Evolutionary conservation across 176 grass and related monocot species (phyloP), one percentile per base, ranked within the genome.

Genomic region (Avena eriantha): DNA sequence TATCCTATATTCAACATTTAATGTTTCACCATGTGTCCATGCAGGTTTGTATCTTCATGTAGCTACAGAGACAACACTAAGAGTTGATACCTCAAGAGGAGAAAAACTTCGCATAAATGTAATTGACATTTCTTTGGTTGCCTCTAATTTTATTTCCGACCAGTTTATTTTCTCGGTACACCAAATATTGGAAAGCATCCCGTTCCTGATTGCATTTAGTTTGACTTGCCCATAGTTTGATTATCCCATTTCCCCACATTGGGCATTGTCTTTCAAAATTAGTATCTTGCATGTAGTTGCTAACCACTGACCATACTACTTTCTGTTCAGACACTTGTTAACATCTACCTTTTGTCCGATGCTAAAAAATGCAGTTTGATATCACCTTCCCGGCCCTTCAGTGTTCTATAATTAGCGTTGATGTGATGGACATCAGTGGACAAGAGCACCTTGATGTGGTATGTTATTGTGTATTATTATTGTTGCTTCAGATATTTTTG

Each of bases 341-440:
- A 92, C 73, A 79, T 61, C 35, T 80, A 43, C 56, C 11, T 85
- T 77, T 82, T 10, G 23, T 56, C 10, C 77, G 45, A 85, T 85
- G 34, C 53, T 65, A 51, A 80, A 76, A 90, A 92, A 48, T 93
- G 92, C 97, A 98, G 94, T 94, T 98, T 91, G 97, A 98, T 67
- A 49, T 98, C 50, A 94, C 93, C 47, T 98, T 98, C 72, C 97
- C 97, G 84, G 97, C 97, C 34, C 97, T 98, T 87, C 90, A 95
- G 43, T 98, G 97, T 61, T 90, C 97, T 66, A 98, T 96, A 88
- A 88, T 98, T 71, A 98, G 94, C 79, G 80, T 96, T 59, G 97
- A 98, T 83, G 94, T 76, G 60, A 98, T 98, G 97, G 97, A 98
- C 78, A 96, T 98, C 63, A 98, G 97, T 83, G 97, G 97, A 57